These are phyloP conservation scores for Pisolithus tinctorius DNA, from an alignment of 768 basidiomycete genomes.

Conservation along the genomic window DNA sequence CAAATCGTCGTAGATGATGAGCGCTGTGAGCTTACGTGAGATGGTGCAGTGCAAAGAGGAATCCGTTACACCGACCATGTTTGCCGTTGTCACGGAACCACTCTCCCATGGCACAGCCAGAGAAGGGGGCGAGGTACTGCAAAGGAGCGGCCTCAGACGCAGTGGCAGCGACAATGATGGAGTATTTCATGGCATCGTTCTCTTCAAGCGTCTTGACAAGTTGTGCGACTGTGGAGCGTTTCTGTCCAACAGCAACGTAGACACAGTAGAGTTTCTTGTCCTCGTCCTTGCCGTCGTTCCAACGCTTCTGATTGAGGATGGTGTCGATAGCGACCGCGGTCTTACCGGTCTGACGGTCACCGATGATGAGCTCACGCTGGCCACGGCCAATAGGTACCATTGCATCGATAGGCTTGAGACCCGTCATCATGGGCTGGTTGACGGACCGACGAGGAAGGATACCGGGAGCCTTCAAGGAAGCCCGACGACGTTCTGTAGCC, in stretches of 20 bases:
- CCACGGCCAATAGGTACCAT: slow-evolving; percentile 99
- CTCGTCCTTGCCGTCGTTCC: slow-evolving; percentile 98
- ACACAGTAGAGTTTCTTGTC: slow-evolving; percentile 99
- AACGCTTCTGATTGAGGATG: slow-evolving; percentile 99
- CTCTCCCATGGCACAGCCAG: slow-evolving; percentile 99
- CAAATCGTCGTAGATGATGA: slow-evolving; percentile 99
- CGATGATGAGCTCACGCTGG: slow-evolving; percentile 99
- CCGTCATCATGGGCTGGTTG: slow-evolving; percentile 99
- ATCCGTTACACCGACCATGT: slow-evolving; percentile 62
- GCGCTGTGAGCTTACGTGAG: slow-evolving; percentile 41
- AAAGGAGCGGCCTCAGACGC: slow-evolving; percentile 99
- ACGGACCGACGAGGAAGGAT: slow-evolving; percentile 99
- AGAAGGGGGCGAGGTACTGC: slow-evolving; percentile 99
- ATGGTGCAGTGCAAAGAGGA: neutral
- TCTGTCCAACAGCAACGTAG: slow-evolving; percentile 98
- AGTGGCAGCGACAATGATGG: slow-evolving; percentile 98
- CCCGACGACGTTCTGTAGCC: slow-evolving; percentile 89
- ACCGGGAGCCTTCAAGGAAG: slow-evolving; percentile 97
- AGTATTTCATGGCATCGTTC: slow-evolving; percentile 99
- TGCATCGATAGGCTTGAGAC: slow-evolving; percentile 99
- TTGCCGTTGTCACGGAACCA: slow-evolving; percentile 99
- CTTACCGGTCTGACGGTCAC: slow-evolving; percentile 99
- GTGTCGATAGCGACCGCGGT: slow-evolving; percentile 99
- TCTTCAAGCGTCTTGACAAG: slow-evolving; percentile 99
- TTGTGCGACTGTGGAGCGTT: slow-evolving; percentile 98